Percentiles rank a stretch among this genome's conserved stretches.
Evolutionary conservation across 192 early-diverging fungal genomes (phyloP).

Genomic region (Coemansia sp.): DNA sequence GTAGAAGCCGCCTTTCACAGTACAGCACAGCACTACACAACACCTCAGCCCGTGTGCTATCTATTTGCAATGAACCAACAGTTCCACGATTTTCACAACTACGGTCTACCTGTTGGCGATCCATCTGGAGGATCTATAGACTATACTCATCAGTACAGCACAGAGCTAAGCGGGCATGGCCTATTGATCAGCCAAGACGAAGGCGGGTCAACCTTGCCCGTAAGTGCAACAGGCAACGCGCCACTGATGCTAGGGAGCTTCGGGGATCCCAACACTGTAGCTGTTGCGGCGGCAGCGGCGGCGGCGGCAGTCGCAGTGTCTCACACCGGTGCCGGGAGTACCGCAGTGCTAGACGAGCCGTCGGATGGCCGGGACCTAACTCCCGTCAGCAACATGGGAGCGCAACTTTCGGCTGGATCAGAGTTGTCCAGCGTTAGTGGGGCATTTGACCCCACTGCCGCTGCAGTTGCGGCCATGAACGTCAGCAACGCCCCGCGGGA

Average conservation of each 20-base stretch:
- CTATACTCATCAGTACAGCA: constrained; percentile 53
- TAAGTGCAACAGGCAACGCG: constrained; percentile 21
- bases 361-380: constrained; percentile 23
- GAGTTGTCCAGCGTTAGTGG: constrained; percentile 19
- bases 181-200: constrained; percentile 51
- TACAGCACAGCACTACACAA: neutral
- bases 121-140: constrained; percentile 38
- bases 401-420: constrained; percentile 16
- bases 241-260: constrained; percentile 44
- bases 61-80: constrained; percentile 42
- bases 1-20: neutral
- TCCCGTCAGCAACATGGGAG: constrained; percentile 28
- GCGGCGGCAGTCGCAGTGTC: constrained; percentile 31
- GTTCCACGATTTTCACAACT: constrained; percentile 56
- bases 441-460: constrained; percentile 49
- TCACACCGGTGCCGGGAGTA: constrained; percentile 15
- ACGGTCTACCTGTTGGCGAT: constrained; percentile 49
- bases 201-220: constrained; percentile 25
- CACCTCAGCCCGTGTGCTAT: neutral
- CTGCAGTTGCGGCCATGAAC: constrained; percentile 53
- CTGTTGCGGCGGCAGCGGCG: constrained; percentile 43
- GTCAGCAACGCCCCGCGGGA: constrained; percentile 56
- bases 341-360: constrained; percentile 29
- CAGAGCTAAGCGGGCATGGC: constrained; percentile 41
- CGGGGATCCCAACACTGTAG: constrained; percentile 40